Conservation (phyloP, 352 stramenopile species). For the Plasmopara viticola region DNA sequence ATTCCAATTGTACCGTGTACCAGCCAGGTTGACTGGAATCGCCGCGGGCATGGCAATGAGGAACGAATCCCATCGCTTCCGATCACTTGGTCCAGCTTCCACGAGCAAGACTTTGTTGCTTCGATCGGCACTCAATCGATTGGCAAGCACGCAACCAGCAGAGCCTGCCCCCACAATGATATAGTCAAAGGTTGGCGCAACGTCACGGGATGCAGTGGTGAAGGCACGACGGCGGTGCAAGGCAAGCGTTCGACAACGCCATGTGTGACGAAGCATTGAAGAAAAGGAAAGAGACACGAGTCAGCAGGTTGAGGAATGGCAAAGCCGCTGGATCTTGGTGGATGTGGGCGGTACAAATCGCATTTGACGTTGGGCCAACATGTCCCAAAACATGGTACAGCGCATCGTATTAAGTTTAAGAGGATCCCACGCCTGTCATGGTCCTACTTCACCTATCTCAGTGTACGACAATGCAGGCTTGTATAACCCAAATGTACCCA, state of each 20-base stretch:
- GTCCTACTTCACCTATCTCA: too few relatives aligned
- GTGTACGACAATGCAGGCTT: too few relatives aligned
- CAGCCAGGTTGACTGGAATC: conserved; percentile 71
- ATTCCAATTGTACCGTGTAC: conserved; percentile 84
- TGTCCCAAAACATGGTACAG: too few relatives aligned
- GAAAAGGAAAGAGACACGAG: too few relatives aligned
- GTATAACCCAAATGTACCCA: too few relatives aligned
- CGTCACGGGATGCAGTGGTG: conserved; percentile 9
- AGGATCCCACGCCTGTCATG: too few relatives aligned
- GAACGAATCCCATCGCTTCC: conserved; percentile 78
- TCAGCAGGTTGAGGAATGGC: too few relatives aligned
- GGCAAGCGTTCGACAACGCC: not conserved
- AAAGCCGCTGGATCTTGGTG: too few relatives aligned
- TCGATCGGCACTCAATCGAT: conserved; percentile 76
- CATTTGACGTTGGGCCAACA: too few relatives aligned
- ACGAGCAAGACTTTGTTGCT: conserved; percentile 83
- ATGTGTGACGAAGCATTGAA: too few relatives aligned
- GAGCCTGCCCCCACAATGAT: conserved; percentile 89
- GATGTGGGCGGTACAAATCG: too few relatives aligned
- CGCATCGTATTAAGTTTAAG: too few relatives aligned
- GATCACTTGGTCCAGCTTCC: conserved; percentile 80
- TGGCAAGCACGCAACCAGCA: conserved; percentile 86
- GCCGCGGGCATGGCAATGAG: conserved; percentile 84
- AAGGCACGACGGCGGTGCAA: not conserved
- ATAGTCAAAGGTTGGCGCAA: conserved; percentile 69